A percentile compares a stretch with the other conserved stretches of the same genome.
Evolutionary conservation across 352 stramenopile species (phyloP).

Genomic region (Phytophthora ohioensis): DNA sequence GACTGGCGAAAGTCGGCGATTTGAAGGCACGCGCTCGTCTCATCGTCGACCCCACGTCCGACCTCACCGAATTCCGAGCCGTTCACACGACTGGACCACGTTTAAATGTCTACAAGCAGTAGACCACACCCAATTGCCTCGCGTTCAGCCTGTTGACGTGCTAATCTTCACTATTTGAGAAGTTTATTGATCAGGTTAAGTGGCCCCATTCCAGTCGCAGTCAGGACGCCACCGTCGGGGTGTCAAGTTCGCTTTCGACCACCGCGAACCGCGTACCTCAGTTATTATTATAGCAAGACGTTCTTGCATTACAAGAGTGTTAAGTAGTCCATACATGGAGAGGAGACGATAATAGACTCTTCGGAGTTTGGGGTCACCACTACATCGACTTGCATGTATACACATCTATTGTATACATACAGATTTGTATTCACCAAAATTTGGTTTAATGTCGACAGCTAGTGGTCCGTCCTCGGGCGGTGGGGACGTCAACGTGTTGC

Average conservation of each 20-base stretch:
- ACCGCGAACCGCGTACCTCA: no score
- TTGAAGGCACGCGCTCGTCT: neutral
- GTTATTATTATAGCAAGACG: no score
- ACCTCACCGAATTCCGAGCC: neutral
- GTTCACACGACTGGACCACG: neutral
- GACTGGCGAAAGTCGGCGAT: neutral
- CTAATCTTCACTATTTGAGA: neutral
- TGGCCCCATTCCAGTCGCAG: no score
- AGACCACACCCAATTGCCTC: neutral
- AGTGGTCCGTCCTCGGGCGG: conserved; percentile 14
- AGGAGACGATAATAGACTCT: no score
- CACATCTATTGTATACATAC: neutral
- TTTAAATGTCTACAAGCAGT: neutral
- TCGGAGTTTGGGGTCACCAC: neutral
- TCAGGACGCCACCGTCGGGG: no score
- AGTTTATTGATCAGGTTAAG: no score
- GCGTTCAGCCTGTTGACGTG: neutral
- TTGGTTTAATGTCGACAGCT: conserved; percentile 22
- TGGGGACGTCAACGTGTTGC: conserved; percentile 48
- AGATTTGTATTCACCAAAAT: neutral
- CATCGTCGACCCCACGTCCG: neutral
- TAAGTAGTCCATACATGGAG: no score
- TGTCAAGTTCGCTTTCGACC: no score
- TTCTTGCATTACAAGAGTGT: no score
- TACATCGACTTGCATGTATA: neutral